phyloP scores from a whole-genome alignment of 352 stramenopile genomes.

The Thraustochytrium sp. region DNA sequence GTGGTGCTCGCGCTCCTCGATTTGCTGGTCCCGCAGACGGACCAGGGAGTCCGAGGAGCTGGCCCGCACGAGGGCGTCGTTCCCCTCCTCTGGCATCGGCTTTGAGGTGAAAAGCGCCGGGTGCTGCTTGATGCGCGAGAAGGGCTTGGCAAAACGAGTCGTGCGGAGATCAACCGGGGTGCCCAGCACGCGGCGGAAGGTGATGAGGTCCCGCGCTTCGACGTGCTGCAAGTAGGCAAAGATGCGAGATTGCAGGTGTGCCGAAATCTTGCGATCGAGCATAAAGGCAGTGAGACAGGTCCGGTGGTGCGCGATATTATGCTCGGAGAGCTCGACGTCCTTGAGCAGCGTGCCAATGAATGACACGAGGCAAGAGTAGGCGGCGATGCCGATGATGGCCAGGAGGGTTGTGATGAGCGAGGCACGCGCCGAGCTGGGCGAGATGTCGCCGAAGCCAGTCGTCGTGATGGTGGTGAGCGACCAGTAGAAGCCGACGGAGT shows the following conservation, averaged over 20 bases:
- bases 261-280: background rate
- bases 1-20: background rate
- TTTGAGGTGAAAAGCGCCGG: too few relatives aligned
- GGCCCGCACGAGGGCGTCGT: too few relatives aligned
- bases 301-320: conserved; percentile 21
- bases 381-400: background rate
- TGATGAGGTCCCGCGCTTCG: background rate
- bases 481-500: conserved; percentile 28
- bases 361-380: conserved; percentile 34
- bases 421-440: background rate
- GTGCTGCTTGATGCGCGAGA: too few relatives aligned
- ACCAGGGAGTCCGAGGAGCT: too few relatives aligned
- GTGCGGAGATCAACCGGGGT: background rate
- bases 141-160: too few relatives aligned
- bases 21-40: too few relatives aligned
- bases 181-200: background rate
- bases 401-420: background rate
- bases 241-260: background rate
- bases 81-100: too few relatives aligned
- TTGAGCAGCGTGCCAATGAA: conserved; percentile 31
- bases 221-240: conserved; percentile 13
- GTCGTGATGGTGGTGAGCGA: conserved; percentile 34
- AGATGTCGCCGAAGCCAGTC: conserved; percentile 22
- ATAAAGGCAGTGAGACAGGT: conserved; percentile 5
- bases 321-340: conserved; percentile 28